A percentile compares a stretch with the other conserved stretches of the same genome.
Evolutionary conservation across 441 rosid species (phyloP).

Genomic region (Biscutella laevigata): DNA sequence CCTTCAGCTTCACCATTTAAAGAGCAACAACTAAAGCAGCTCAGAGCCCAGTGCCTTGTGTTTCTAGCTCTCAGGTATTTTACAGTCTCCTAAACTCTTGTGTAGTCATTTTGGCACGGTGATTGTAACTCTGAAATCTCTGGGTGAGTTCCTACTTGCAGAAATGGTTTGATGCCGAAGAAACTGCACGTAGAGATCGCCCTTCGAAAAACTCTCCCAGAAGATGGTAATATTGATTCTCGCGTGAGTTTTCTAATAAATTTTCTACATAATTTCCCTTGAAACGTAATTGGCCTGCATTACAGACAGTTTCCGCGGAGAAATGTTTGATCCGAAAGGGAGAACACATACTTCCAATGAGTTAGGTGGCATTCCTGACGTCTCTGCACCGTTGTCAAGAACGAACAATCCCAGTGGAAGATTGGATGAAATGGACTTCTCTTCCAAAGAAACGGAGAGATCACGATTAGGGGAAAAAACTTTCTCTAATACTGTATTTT

Average conservation of each 20-base stretch:
- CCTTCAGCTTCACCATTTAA: constrained; percentile 63
- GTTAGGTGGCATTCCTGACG: constrained; percentile 38
- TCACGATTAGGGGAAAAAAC: constrained; percentile 40
- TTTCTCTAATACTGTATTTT: constrained; percentile 28
- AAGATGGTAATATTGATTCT: constrained; percentile 51
- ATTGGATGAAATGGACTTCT: constrained; percentile 40
- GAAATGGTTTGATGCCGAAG: constrained; percentile 77
- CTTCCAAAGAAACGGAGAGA: constrained; percentile 39
- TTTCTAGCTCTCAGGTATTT: constrained; percentile 79
- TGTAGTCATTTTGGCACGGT: background rate
- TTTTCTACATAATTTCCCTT: constrained; percentile 14
- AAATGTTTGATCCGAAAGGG: constrained; percentile 46
- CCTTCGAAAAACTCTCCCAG: constrained; percentile 54
- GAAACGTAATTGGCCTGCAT: constrained; percentile 35
- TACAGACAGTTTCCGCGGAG: constrained; percentile 50
- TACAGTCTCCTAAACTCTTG: constrained; percentile 9
- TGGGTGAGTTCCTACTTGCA: constrained; percentile 27
- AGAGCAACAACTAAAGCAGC: constrained; percentile 89
- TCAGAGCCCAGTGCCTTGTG: constrained; percentile 95
- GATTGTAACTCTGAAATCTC: background rate
- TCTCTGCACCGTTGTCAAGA: constrained; percentile 38
- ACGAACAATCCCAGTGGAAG: constrained; percentile 46
- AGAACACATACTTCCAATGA: constrained; percentile 46
- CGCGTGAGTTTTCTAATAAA: constrained; percentile 6
- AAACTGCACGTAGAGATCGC: constrained; percentile 84